These are phyloP conservation scores for Aspergillus leporis DNA, from an alignment of 495 filamentous ascomycete genomes.

Conservation along the genomic window DNA sequence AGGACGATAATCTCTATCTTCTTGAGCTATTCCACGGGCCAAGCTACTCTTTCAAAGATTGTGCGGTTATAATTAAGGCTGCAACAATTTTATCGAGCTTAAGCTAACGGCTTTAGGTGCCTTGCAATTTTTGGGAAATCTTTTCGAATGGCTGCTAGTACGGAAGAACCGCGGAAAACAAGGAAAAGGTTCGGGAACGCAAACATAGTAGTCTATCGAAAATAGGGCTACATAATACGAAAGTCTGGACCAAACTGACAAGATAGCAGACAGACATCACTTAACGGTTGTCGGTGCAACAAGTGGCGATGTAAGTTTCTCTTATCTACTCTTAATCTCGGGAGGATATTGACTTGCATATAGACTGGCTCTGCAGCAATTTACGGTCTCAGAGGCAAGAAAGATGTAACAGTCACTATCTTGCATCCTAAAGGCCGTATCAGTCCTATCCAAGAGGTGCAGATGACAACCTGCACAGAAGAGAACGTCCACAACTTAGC, in stretches of 20 bases:
- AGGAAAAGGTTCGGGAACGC: conserved; percentile 34
- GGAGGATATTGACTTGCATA: background rate
- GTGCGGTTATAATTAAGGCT: background rate
- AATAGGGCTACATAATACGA: background rate
- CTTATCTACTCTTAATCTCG: background rate
- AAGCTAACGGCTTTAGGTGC: conserved; percentile 51
- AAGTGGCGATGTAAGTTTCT: conserved; percentile 63
- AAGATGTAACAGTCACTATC: conserved; percentile 91
- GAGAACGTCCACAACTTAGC: conserved; percentile 84
- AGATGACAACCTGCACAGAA: conserved; percentile 92
- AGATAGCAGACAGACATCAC: conserved; percentile 65
- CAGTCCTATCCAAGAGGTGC: conserved; percentile 84
- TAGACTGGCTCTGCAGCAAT: conserved; percentile 89
- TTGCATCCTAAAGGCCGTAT: conserved; percentile 82
- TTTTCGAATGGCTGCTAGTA: conserved; percentile 94
- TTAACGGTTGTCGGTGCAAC: conserved; percentile 91
- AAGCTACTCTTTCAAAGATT: conserved; percentile 91
- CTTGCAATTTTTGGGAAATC: conserved; percentile 86
- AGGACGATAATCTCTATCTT: conserved; percentile 71
- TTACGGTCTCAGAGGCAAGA: conserved; percentile 95
- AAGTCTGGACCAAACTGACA: conserved; percentile 16
- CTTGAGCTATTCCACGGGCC: conserved; percentile 98
- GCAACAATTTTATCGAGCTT: background rate
- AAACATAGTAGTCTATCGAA: background rate
- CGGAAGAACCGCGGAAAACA: conserved; percentile 75